Evolutionary conservation across 169 alveolate species (phyloP).

Genomic region (Eimeria zaria): DNA sequence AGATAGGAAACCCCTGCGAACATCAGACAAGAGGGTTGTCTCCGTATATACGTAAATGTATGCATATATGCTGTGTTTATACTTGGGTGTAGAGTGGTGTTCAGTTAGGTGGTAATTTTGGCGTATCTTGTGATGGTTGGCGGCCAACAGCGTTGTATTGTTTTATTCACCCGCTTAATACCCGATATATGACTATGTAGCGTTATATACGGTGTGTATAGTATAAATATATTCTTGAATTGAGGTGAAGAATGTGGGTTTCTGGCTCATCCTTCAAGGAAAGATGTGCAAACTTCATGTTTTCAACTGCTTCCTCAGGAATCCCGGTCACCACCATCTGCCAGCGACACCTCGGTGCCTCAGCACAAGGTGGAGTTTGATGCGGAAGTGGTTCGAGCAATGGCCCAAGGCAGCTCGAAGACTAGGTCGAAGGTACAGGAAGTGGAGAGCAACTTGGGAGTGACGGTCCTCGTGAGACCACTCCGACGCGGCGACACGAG

Average conservation of each 20-base stretch:
- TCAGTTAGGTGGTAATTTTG: not conserved
- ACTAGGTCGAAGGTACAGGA: slow-evolving; percentile 54
- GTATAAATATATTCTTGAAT: too few species aligned
- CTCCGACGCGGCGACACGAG: slow-evolving; percentile 71
- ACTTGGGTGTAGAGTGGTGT: not conserved
- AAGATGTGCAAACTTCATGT: not conserved
- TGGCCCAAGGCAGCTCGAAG: slow-evolving; percentile 56
- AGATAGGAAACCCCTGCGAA: not conserved
- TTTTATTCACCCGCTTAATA: too few species aligned
- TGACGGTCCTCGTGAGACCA: slow-evolving; percentile 31
- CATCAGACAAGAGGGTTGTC: not conserved
- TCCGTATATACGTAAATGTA: not conserved
- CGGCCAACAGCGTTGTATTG: too few species aligned
- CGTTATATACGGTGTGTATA: not conserved
- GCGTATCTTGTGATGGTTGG: too few species aligned
- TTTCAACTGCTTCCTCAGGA: slow-evolving; percentile 1
- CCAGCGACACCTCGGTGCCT: slow-evolving; percentile 7
- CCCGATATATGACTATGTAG: too few species aligned
- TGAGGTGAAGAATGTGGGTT: not conserved
- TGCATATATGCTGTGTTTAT: not conserved
- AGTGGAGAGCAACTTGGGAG: slow-evolving; percentile 28
- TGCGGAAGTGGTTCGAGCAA: slow-evolving; percentile 64
- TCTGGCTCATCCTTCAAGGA: not conserved
- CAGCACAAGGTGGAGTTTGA: slow-evolving; percentile 43
- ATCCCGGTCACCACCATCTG: slow-evolving; percentile 65